Evolutionary conservation across 2,329 filamentous ascomycete species (phyloP).

Genomic region (Orbilia oligospora): DNA sequence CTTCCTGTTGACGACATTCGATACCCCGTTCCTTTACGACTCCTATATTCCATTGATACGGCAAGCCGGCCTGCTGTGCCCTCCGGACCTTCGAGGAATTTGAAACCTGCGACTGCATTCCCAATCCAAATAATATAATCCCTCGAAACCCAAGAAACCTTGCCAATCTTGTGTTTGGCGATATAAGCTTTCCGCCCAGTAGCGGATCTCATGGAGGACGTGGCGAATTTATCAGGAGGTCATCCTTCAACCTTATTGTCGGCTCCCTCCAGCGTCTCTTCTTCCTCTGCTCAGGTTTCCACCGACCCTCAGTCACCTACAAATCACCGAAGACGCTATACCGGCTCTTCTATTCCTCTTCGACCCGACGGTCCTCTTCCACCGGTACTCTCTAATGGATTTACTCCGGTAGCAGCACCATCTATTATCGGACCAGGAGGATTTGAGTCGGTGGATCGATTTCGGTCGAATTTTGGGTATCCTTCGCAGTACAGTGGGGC

Average conservation of each 20-base stretch:
- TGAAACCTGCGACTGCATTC: slow-evolving; percentile 30
- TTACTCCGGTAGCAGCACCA: slow-evolving; percentile 39
- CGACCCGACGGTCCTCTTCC: slow-evolving; percentile 49
- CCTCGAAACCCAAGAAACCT: slow-evolving; percentile 30
- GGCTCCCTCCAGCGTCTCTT: slow-evolving; percentile 22
- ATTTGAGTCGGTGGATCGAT: slow-evolving; percentile 48
- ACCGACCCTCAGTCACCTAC: slow-evolving; percentile 48
- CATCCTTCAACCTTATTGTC: slow-evolving; percentile 52
- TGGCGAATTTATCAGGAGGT: slow-evolving; percentile 54
- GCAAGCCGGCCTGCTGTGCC: slow-evolving; percentile 31
- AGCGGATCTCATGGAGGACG: slow-evolving; percentile 61
- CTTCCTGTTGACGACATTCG: slow-evolving; percentile 16
- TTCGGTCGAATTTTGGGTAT: slow-evolving; percentile 53
- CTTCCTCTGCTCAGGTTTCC: slow-evolving; percentile 34
- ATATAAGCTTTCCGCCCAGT: slow-evolving; percentile 54
- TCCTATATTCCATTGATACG: slow-evolving; percentile 27
- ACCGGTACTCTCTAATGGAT: slow-evolving; percentile 55
- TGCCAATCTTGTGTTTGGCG: slow-evolving; percentile 44
- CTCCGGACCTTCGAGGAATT: slow-evolving; percentile 26
- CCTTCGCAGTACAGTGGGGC: slow-evolving; percentile 22
- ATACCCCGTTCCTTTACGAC: slow-evolving; percentile 37
- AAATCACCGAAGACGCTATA: slow-evolving; percentile 56
- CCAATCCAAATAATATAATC: slow-evolving; percentile 10
- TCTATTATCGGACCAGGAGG: slow-evolving; percentile 56
- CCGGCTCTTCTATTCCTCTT: slow-evolving; percentile 53